Evolutionary conservation across 345 rosid species (phyloP).

Genomic region (Gossypium thurberi): DNA sequence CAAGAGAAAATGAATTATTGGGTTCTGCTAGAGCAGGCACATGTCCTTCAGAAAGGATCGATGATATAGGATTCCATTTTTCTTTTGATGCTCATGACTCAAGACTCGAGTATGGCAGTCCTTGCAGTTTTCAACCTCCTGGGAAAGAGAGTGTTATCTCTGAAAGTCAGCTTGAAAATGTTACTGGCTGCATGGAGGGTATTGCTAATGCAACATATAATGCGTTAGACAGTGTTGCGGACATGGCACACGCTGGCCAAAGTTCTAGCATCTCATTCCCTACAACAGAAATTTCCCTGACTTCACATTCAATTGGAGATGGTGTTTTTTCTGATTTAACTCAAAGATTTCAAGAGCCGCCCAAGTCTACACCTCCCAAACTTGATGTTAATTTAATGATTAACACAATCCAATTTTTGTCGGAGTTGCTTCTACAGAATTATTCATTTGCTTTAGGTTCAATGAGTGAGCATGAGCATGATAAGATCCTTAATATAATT

Average conservation of each 20-base stretch:
- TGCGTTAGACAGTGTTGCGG: not conserved
- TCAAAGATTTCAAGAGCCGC: slow-evolving; percentile 13
- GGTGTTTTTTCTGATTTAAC: slow-evolving; percentile 20
- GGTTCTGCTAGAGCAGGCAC: not conserved
- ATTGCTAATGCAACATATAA: not conserved
- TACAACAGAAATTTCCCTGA: slow-evolving; percentile 9
- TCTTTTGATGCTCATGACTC: slow-evolving; percentile 10
- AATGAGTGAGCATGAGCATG: slow-evolving; percentile 33
- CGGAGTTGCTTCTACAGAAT: slow-evolving; percentile 44
- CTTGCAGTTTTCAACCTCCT: slow-evolving; percentile 13
- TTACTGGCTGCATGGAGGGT: not conserved
- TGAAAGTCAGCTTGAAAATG: slow-evolving; percentile 4
- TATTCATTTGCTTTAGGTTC: slow-evolving; percentile 31
- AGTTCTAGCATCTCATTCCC: slow-evolving; percentile 15
- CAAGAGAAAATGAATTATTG: not conserved
- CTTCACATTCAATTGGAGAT: slow-evolving; percentile 19
- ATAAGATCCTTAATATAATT: slow-evolving; percentile 35
- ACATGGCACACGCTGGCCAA: not conserved
- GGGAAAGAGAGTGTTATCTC: slow-evolving; percentile 13
- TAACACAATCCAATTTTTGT: slow-evolving; percentile 36
- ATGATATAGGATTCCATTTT: not conserved
- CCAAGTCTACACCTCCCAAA: slow-evolving; percentile 23
- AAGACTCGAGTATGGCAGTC: slow-evolving; percentile 10
- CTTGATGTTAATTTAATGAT: slow-evolving; percentile 34
- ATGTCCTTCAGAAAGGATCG: slow-evolving; percentile 21